phyloP scores from a whole-genome alignment of 2,329 filamentous ascomycete species.

The Onygenales sp. region DNA sequence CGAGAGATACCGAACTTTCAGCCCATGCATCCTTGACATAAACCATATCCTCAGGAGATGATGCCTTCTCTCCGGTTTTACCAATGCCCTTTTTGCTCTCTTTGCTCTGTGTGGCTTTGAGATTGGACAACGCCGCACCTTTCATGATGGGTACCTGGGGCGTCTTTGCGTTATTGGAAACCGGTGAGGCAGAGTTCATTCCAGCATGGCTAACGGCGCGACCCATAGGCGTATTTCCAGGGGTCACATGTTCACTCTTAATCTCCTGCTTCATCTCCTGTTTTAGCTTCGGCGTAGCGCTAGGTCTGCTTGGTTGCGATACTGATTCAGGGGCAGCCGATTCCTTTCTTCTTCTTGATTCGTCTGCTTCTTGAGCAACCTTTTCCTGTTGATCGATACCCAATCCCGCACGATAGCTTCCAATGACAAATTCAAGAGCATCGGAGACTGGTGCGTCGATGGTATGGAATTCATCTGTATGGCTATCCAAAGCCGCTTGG shows the following conservation, averaged over 20 bases:
- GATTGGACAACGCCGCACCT: slow-evolving; percentile 9
- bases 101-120: slow-evolving; percentile 18
- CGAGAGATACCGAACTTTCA: slow-evolving; percentile 27
- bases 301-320: slow-evolving; percentile 11
- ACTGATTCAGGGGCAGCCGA: slow-evolving; percentile 7
- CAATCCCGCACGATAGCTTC: slow-evolving; percentile 39
- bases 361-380: slow-evolving; percentile 13
- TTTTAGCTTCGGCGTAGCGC: slow-evolving; percentile 12
- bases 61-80: slow-evolving; percentile 14
- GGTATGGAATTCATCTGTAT: slow-evolving; percentile 45
- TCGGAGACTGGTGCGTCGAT: slow-evolving; percentile 41
- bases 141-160: slow-evolving; percentile 20
- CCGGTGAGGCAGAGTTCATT: slow-evolving; percentile 23
- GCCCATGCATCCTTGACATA: slow-evolving; percentile 26
- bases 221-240: slow-evolving; percentile 22
- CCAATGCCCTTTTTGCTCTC: slow-evolving; percentile 18
- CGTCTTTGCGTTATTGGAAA: slow-evolving; percentile 24
- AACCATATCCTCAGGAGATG: slow-evolving; percentile 6
- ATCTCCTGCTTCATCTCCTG: slow-evolving; percentile 17
- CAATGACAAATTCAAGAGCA: slow-evolving; percentile 47
- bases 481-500: slow-evolving; percentile 45
- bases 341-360: slow-evolving; percentile 12
- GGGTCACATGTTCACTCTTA: slow-evolving; percentile 20
- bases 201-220: slow-evolving; percentile 25
- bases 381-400: slow-evolving; percentile 41